Conservation (phyloP, 805 yeast genomes). For the Metschnikowia shivogae region DNA sequence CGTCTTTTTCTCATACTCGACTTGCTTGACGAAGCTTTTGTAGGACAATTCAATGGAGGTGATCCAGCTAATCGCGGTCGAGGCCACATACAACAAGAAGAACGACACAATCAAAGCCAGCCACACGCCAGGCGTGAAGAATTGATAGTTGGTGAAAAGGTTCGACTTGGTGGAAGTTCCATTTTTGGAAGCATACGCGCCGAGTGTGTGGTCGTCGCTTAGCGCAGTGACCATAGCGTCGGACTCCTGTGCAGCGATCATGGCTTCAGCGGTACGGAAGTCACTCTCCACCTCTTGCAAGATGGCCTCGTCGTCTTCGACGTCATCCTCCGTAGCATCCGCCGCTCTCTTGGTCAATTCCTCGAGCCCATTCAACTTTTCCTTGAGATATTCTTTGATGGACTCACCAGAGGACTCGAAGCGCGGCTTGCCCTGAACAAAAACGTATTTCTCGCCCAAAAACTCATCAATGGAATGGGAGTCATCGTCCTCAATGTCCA, state of each 20-base stretch:
- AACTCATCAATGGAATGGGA: slow-evolving; percentile 20
- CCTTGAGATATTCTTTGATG: slow-evolving; percentile 24
- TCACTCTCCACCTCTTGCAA: slow-evolving; percentile 26
- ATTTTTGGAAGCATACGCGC: slow-evolving; percentile 4
- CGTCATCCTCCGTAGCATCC: slow-evolving; percentile 7
- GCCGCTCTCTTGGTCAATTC: slow-evolving; percentile 18
- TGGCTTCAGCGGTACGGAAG: slow-evolving; percentile 30
- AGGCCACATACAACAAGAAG: slow-evolving; percentile 53
- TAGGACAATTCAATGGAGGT: slow-evolving; percentile 70
- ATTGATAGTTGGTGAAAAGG: slow-evolving; percentile 61
- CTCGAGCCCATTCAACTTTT: slow-evolving; percentile 21
- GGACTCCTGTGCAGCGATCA: slow-evolving; percentile 26
- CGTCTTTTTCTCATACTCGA: slow-evolving; percentile 48
- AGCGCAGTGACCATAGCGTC: slow-evolving; percentile 21
- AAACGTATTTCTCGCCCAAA: slow-evolving; percentile 11
- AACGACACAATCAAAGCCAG: slow-evolving; percentile 67
- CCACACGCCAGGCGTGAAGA: slow-evolving; percentile 78
- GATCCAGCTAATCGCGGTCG: slow-evolving; percentile 68
- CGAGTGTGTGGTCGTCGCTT: slow-evolving; percentile 13
- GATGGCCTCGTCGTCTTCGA: slow-evolving; percentile 3
- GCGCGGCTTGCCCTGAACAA: slow-evolving; percentile 31
- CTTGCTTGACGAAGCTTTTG: slow-evolving; percentile 73
- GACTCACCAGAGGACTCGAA: slow-evolving; percentile 22
- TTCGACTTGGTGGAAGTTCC: slow-evolving; percentile 23
- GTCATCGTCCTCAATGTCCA: slow-evolving; percentile 23